These are phyloP conservation scores for Leucocoprinus birnbaumii DNA, from an alignment of 768 basidiomycete genomes.

Conservation along the genomic window DNA sequence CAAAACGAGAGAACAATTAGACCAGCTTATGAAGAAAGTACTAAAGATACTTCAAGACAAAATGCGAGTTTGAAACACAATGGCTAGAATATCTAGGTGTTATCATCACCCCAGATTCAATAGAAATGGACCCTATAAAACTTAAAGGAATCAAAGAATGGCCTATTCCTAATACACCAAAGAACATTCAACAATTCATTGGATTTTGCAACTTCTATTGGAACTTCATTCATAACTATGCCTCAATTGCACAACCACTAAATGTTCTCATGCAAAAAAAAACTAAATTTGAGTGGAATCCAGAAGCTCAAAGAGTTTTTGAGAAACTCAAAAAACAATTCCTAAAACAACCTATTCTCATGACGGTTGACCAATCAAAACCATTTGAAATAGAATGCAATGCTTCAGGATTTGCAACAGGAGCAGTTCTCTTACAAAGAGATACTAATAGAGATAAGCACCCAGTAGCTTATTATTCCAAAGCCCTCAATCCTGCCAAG, in stretches of 20 bases:
- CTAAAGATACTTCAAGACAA: neutral
- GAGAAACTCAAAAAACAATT: neutral
- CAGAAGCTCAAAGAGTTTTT: neutral
- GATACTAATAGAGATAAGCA: no score
- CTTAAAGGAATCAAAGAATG: slow-evolving; percentile 6
- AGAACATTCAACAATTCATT: neutral
- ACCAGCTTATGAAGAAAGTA: neutral
- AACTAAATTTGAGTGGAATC: neutral
- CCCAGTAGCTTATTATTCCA: no score
- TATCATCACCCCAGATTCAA: neutral
- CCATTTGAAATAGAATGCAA: neutral
- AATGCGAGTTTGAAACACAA: slow-evolving; percentile 3
- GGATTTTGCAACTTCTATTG: slow-evolving; percentile 15
- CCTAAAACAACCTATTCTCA: neutral
- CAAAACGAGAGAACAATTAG: neutral
- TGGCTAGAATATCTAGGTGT: slow-evolving; percentile 9
- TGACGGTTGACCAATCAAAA: neutral
- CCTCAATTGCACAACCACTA: neutral
- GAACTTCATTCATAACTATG: slow-evolving; percentile 2
- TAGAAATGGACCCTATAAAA: slow-evolving; percentile 9
- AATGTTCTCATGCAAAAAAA: neutral
- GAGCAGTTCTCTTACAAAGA: slow-evolving; percentile 8
- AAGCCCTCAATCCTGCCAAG: no score
- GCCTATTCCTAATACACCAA: neutral
- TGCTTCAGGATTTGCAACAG: neutral